Percentiles rank a stretch among this genome's conserved stretches.
phyloP scores from a whole-genome alignment of 768 basidiomycete genomes.

The Amanita polypyramis region DNA sequence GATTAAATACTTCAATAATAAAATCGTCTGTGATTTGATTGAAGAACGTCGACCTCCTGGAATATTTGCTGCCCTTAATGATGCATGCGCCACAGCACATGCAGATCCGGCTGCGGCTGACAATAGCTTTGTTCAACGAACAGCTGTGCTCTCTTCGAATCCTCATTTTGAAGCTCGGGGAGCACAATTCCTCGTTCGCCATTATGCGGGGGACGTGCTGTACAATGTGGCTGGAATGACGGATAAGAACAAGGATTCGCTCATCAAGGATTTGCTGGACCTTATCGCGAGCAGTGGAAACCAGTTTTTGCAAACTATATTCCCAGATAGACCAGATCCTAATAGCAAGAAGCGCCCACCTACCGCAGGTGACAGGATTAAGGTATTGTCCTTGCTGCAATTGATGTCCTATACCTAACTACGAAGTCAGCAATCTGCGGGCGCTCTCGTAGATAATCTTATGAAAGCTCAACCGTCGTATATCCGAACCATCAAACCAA shows the following conservation, averaged over 20 bases:
- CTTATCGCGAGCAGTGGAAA: conserved; percentile 75
- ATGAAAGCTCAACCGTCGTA: conserved; percentile 98
- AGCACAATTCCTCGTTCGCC: conserved; percentile 86
- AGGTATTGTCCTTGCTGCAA: conserved; percentile 33
- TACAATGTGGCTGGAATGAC: conserved; percentile 98
- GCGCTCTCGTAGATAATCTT: conserved; percentile 91
- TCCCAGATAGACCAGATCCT: conserved; percentile 92
- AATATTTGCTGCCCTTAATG: conserved; percentile 95
- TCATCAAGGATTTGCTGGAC: conserved; percentile 91
- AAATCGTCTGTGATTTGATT: conserved; percentile 96
- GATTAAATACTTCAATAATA: conserved; percentile 98
- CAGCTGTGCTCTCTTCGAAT: conserved; percentile 70
- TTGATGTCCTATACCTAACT: not conserved
- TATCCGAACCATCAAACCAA: conserved; percentile 98
- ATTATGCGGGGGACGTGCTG: conserved; percentile 98
- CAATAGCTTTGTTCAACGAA: conserved; percentile 91
- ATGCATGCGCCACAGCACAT: conserved; percentile 98
- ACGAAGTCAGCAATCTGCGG: conserved; percentile 64
- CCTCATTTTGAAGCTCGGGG: conserved; percentile 94
- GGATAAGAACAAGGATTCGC: conserved; percentile 98
- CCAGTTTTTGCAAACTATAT: conserved; percentile 77
- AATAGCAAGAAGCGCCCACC: conserved; percentile 97
- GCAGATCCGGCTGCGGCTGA: conserved; percentile 95
- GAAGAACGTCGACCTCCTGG: conserved; percentile 95
- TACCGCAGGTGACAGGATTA: conserved; percentile 96